Evolutionary conservation across 75 land plant species (phyloP).

Genomic region (Isoetes taiwanensis): DNA sequence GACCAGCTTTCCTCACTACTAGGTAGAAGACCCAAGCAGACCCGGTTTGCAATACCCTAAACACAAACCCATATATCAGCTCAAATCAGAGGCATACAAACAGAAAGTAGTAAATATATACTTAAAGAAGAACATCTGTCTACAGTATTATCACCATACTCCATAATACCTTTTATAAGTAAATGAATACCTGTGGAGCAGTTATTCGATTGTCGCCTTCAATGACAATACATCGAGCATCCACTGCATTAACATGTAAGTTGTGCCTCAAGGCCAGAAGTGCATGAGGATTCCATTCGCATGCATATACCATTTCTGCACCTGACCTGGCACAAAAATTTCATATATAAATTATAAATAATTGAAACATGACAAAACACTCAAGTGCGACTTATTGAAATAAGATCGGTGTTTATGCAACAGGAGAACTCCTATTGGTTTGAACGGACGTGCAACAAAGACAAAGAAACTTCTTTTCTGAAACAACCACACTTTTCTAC

Average conservation of each 20-base stretch:
- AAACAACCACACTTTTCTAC: too few species aligned
- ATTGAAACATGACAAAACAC: too few species aligned
- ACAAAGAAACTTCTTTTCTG: too few species aligned
- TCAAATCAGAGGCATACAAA: not conserved
- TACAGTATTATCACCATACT: not conserved
- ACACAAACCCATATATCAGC: not conserved
- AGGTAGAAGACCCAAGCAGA: conserved; percentile 85
- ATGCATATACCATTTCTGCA: conserved; percentile 81
- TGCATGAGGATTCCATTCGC: conserved; percentile 94
- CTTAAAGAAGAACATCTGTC: not conserved
- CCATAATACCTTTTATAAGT: too few species aligned
- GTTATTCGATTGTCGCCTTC: conserved; percentile 78
- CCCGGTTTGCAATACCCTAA: conserved; percentile 83
- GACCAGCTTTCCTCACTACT: conserved; percentile 77
- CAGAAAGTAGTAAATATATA: not conserved
- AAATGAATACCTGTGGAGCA: conserved; percentile 49
- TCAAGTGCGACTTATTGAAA: too few species aligned
- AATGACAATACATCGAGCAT: conserved; percentile 52
- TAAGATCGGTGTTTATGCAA: too few species aligned
- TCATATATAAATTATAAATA: too few species aligned
- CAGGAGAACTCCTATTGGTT: too few species aligned
- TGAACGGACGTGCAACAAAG: too few species aligned
- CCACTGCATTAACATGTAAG: conserved; percentile 49
- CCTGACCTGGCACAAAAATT: conserved; percentile 35
- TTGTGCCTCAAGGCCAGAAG: conserved; percentile 57